Evolutionary conservation across 441 rosid species (phyloP).

Genomic region (Croton setiger): DNA sequence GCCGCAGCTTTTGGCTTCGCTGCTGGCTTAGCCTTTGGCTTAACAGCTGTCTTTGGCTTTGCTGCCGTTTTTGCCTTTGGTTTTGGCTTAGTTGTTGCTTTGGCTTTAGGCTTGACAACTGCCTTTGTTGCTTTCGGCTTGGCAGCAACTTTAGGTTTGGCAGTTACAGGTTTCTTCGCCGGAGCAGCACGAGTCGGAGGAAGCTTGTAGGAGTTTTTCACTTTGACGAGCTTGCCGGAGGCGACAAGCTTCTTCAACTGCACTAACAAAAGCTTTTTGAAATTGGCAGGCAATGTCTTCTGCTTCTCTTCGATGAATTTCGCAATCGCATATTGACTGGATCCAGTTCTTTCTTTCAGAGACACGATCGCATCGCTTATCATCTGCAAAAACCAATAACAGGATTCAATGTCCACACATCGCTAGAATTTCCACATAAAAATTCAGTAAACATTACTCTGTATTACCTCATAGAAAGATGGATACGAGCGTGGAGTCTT

Average conservation of each 20-base stretch:
- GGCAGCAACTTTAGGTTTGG: conserved; percentile 24
- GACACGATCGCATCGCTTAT: conserved; percentile 66
- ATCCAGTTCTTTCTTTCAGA: conserved; percentile 77
- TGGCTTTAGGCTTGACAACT: conserved; percentile 35
- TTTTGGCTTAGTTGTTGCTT: conserved; percentile 16
- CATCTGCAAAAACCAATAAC: conserved; percentile 48
- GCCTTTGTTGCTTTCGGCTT: conserved; percentile 30
- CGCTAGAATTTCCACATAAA: no score
- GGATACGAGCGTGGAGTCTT: conserved; percentile 50
- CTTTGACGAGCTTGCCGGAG: conserved; percentile 63
- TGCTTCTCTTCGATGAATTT: conserved; percentile 82
- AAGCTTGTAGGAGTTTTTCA: conserved; percentile 70
- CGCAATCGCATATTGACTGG: conserved; percentile 83
- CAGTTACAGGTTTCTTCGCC: conserved; percentile 26
- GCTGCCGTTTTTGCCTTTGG: conserved; percentile 33
- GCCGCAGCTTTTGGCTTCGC: conserved; percentile 32
- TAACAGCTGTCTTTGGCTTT: conserved; percentile 20
- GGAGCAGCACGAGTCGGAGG: conserved; percentile 35
- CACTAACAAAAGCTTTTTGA: conserved; percentile 55
- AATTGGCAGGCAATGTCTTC: conserved; percentile 55
- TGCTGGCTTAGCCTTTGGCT: conserved; percentile 17
- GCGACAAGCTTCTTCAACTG: conserved; percentile 72
- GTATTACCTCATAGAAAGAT: conserved; percentile 17
- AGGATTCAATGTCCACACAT: background rate
- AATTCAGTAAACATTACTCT: no score